These are phyloP conservation scores for Lactarius hengduanensis DNA, from an alignment of 768 basidiomycete genomes.

Conservation along the genomic window DNA sequence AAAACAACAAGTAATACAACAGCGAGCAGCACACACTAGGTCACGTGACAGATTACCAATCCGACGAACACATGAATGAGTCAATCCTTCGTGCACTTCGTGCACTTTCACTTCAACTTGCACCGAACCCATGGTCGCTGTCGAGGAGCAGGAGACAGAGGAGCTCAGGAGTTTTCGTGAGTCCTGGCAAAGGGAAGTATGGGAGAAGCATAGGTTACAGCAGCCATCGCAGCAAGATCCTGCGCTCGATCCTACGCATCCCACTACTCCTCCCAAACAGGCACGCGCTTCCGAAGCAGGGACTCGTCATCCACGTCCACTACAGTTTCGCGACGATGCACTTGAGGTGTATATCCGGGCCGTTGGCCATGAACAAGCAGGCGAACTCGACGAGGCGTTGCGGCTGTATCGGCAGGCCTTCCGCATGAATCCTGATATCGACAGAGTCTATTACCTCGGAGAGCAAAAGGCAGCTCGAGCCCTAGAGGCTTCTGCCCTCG, in stretches of 20 bases:
- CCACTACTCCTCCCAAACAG: constrained; percentile 20
- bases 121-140: constrained; percentile 5
- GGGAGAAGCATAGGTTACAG: constrained; percentile 31
- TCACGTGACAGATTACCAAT: too few species aligned
- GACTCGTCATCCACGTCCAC: not conserved
- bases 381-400: constrained; percentile 75
- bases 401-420: constrained; percentile 78
- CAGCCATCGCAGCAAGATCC: not conserved
- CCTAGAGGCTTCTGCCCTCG: not conserved
- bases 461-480: constrained; percentile 39
- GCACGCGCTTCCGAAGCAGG: constrained; percentile 4
- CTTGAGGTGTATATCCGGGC: constrained; percentile 68
- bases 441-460: constrained; percentile 61
- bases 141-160: constrained; percentile 43
- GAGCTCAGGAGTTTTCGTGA: constrained; percentile 72
- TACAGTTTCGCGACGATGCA: constrained; percentile 43
- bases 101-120: too few species aligned
- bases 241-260: not conserved
- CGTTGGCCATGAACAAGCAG: constrained; percentile 67
- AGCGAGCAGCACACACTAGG: too few species aligned
- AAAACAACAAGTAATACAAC: too few species aligned
- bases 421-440: constrained; percentile 72
- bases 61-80: not conserved
- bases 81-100: too few species aligned
- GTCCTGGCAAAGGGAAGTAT: constrained; percentile 69